Evolutionary conservation across 1,284 basidiomycete species (phyloP), one percentile per base, ranked within the genome.

Genomic region (Malassezia restricta): DNA sequence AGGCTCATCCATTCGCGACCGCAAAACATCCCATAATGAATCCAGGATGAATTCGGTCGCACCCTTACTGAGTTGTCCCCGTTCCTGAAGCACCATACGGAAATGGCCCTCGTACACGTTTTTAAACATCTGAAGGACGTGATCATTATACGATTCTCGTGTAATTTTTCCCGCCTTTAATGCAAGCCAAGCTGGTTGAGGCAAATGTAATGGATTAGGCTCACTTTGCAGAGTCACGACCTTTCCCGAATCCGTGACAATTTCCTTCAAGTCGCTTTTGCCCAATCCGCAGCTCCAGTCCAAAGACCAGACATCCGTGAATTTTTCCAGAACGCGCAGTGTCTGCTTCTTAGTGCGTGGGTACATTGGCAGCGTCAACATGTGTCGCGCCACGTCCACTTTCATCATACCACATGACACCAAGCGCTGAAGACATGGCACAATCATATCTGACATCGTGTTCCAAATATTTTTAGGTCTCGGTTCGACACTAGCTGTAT

Each of bases 361-460:
- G 41, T 75, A 68, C 52, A 76, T 62, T 0, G 75, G 75, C 29
- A 76, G 57, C 41, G 60, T 61, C 20, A 76, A 66, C 11, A 76
- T 58, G 27, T 67, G 65, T 9, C 73, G 70, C 11, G 75, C 75
- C 1, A 75, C 71, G 35, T 71, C 72, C 35, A 68, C 67, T 57
- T 75, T 75, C 57, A 76, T 64, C 61, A 75, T 63, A 39, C 70
- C 65, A 15, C 74, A 75, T 14, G 74, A 75, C 6, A 76, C 75
- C 27, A 76, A 61, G 5, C 75, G 58, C 58, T 76, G 75, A 30
- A 76, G 68, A 24, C 74, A 74, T 11, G 74, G 71, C 0, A 69
- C 74, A 3, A 76, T 61, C 41, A 72, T 63, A 35, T 70, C 66
- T 43, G 68, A 68, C 29, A 76, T 57, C 20, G 68, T 59, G 2